These are phyloP conservation scores for Deakozyma indianensis DNA, from an alignment of 805 yeast species.

Conservation along the genomic window DNA sequence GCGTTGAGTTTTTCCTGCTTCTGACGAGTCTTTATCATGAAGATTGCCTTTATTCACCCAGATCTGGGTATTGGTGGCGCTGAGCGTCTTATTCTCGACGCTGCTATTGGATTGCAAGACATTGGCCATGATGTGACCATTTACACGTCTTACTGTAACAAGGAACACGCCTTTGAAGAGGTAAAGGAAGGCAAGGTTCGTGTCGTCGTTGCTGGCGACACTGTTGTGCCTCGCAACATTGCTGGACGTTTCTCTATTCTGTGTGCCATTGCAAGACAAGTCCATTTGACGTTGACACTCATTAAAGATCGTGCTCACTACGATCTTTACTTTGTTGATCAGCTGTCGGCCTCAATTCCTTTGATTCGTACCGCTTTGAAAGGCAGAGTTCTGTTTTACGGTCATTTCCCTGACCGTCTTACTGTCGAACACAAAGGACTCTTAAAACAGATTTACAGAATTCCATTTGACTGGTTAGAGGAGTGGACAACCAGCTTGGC, in stretches of 20 bases:
- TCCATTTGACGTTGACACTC: conserved; percentile 42
- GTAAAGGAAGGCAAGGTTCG: conserved; percentile 41
- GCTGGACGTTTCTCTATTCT: conserved; percentile 59
- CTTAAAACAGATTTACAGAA: conserved; percentile 51
- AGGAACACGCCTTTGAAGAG: conserved; percentile 81
- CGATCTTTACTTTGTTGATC: conserved; percentile 79
- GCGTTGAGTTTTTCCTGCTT: too few species aligned
- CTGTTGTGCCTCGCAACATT: conserved; percentile 56
- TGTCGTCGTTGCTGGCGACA: conserved; percentile 68
- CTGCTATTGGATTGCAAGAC: conserved; percentile 74
- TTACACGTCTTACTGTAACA: conserved; percentile 86
- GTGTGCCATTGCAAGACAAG: conserved; percentile 73
- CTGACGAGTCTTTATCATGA: too few species aligned
- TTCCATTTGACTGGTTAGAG: conserved; percentile 76
- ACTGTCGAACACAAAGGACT: conserved; percentile 45
- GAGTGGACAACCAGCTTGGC: conserved; percentile 63
- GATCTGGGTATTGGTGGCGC: conserved; percentile 98
- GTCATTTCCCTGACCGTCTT: conserved; percentile 91
- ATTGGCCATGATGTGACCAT: conserved; percentile 48
- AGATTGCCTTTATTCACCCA: conserved; percentile 82
- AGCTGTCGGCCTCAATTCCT: conserved; percentile 74
- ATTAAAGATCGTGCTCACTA: conserved; percentile 28
- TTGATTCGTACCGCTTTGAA: conserved; percentile 28
- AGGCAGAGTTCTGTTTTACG: conserved; percentile 62
- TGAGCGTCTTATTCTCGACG: conserved; percentile 90